phyloP scores from a whole-genome alignment of 345 rosid genomes.

The Limnanthes douglasii region DNA sequence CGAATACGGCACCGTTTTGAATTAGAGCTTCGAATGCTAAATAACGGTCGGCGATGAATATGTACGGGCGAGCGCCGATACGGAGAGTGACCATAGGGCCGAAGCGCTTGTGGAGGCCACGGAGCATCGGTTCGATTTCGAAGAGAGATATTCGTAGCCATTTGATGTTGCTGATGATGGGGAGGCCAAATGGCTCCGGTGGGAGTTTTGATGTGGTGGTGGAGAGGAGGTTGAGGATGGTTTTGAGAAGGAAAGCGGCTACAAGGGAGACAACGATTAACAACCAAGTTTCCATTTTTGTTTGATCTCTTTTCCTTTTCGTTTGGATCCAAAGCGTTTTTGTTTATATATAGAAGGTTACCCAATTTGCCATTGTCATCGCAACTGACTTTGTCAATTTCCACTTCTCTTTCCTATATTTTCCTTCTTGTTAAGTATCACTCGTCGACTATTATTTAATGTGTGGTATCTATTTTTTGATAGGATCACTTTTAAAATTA shows the following conservation, averaged over 20 bases:
- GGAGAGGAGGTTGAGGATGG: not conserved
- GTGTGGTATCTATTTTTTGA: too few relatives aligned
- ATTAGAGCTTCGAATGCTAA: slow-evolving; percentile 18
- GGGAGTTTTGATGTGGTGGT: slow-evolving; percentile 4
- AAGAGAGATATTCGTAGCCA: slow-evolving; percentile 4
- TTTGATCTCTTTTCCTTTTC: not conserved
- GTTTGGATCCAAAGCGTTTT: not conserved
- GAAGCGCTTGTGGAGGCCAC: not conserved
- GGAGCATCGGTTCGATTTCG: not conserved
- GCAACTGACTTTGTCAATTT: too few relatives aligned
- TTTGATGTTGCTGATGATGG: slow-evolving; percentile 6
- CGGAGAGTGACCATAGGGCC: slow-evolving; percentile 19
- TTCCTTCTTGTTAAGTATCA: too few relatives aligned
- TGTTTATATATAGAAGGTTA: not conserved
- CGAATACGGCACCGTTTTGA: slow-evolving; percentile 14
- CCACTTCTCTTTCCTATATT: too few relatives aligned
- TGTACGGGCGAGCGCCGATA: slow-evolving; percentile 9
- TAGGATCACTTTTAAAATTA: too few relatives aligned
- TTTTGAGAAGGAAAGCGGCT: not conserved
- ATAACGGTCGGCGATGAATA: slow-evolving; percentile 14
- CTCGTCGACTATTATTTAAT: too few relatives aligned
- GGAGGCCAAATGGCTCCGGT: slow-evolving; percentile 5
- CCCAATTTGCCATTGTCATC: too few relatives aligned
- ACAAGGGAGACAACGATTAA: slow-evolving; percentile 3
- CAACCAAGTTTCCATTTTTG: slow-evolving; percentile 9